Evolutionary conservation across 768 basidiomycete genomes (phyloP).

Genomic region (Cyclocybe cylindracea): DNA sequence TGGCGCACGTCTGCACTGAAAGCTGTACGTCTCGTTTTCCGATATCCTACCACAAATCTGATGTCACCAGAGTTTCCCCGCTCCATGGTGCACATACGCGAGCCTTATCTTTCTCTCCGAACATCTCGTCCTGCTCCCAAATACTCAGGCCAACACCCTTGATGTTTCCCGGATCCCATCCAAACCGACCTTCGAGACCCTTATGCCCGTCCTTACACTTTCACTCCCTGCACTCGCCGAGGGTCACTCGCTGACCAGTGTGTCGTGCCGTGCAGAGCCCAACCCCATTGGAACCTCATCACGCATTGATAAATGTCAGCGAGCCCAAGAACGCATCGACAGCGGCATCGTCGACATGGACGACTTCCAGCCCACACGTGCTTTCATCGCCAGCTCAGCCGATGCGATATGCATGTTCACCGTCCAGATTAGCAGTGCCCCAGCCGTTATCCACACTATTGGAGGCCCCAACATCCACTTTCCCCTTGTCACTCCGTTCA

Average conservation of each 20-base stretch:
- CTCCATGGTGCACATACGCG: slow-evolving; percentile 25
- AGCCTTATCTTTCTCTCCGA: slow-evolving; percentile 35
- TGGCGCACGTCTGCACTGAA: slow-evolving; percentile 41
- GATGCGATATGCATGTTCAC: slow-evolving; percentile 22
- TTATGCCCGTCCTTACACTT: slow-evolving; percentile 22
- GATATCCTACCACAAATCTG: neutral
- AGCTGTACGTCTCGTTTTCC: slow-evolving; percentile 28
- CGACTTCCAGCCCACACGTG: slow-evolving; percentile 12
- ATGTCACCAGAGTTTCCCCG: slow-evolving; percentile 14
- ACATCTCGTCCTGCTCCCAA: slow-evolving; percentile 33
- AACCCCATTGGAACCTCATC: slow-evolving; percentile 32
- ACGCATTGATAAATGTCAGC: neutral
- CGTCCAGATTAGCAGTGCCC: neutral
- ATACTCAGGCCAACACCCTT: slow-evolving; percentile 24
- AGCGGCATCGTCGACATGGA: neutral
- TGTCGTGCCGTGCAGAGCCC: slow-evolving; percentile 43
- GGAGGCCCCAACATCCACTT: slow-evolving; percentile 3
- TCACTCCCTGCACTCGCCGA: slow-evolving; percentile 30
- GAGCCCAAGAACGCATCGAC: neutral
- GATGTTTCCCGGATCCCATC: slow-evolving; percentile 37
- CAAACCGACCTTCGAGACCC: slow-evolving; percentile 10
- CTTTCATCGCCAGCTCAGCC: slow-evolving; percentile 16
- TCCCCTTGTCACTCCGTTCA: slow-evolving; percentile 18
- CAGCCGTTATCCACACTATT: neutral
- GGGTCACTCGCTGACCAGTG: slow-evolving; percentile 17